Percentiles rank a stretch among this genome's conserved stretches.
Conservation (phyloP, 306 rosid genomes). For the Adenanthera pavonina region DNA sequence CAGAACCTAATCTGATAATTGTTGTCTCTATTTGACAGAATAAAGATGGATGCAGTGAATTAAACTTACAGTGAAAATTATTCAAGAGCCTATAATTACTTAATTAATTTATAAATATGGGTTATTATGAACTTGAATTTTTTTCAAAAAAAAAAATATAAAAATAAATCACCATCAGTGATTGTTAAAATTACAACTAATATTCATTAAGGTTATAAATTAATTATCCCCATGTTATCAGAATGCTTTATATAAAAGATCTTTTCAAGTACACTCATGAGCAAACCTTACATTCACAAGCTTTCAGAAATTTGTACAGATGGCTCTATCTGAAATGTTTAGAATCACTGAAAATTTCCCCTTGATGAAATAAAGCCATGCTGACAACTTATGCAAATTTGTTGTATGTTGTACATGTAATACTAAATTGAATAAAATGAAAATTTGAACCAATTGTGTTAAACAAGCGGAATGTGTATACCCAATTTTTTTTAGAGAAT, state of each 20-base stretch:
- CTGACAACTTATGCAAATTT: neutral
- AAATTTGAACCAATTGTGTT: neutral
- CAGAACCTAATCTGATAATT: neutral
- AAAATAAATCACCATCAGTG: too few species aligned
- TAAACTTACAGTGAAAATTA: neutral
- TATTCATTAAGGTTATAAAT: too few species aligned
- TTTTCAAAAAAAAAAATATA: too few species aligned
- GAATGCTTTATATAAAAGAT: too few species aligned
- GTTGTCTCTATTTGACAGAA: neutral
- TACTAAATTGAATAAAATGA: neutral
- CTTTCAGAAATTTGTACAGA: neutral
- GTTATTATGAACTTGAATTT: too few species aligned
- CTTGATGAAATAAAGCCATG: neutral
- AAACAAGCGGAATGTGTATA: neutral
- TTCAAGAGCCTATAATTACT: neutral
- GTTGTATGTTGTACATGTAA: neutral
- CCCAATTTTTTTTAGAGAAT: too few species aligned
- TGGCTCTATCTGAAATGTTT: neutral
- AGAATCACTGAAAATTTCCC: neutral
- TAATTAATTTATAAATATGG: too few species aligned
- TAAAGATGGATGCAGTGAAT: neutral
- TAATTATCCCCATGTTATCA: too few species aligned
- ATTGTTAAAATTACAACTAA: too few species aligned
- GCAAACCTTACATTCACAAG: too few species aligned
- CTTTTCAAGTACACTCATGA: neutral